Percentiles rank a stretch among this genome's conserved stretches.
These are phyloP conservation scores for Phytopythium vexans DNA, from an alignment of 352 stramenopile species.

Conservation along the genomic window DNA sequence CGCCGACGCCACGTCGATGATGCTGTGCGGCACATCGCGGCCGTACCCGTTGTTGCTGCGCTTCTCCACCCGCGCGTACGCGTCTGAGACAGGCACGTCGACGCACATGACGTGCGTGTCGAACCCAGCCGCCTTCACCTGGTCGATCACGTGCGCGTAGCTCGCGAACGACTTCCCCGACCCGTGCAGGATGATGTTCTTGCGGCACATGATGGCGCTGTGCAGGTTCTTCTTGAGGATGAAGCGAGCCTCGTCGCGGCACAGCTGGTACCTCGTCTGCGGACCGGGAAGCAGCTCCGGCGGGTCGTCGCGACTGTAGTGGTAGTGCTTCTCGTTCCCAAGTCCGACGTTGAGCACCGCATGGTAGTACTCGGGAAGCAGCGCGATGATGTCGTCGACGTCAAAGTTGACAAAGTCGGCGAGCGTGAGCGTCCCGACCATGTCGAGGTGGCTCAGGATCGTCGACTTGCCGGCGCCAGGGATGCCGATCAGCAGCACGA, in stretches of 20 bases:
- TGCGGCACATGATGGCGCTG: slow-evolving; percentile 70
- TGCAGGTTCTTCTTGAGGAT: slow-evolving; percentile 82
- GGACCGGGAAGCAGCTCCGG: slow-evolving; percentile 35
- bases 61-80: slow-evolving; percentile 66
- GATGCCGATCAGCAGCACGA: slow-evolving; percentile 68
- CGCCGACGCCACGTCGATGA: slow-evolving; percentile 64
- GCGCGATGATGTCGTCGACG: slow-evolving; percentile 73
- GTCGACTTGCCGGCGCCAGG: slow-evolving; percentile 71
- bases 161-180: slow-evolving; percentile 71
- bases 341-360: slow-evolving; percentile 80
- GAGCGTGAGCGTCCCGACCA: slow-evolving; percentile 60
- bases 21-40: slow-evolving; percentile 52
- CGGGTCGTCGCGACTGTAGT: slow-evolving; percentile 7
- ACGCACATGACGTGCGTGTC: slow-evolving; percentile 77
- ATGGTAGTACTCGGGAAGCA: slow-evolving; percentile 80
- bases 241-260: slow-evolving; percentile 74
- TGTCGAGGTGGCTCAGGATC: slow-evolving; percentile 71
- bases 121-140: slow-evolving; percentile 64
- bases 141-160: slow-evolving; percentile 59
- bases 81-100: slow-evolving; percentile 57
- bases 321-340: slow-evolving; percentile 34
- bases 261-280: slow-evolving; percentile 74
- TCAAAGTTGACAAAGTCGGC: slow-evolving; percentile 85
- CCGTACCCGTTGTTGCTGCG: slow-evolving; percentile 64
- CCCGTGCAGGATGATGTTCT: slow-evolving; percentile 80